Conservation (phyloP, 805 yeast genomes). For the Candida insectalens region DNA sequence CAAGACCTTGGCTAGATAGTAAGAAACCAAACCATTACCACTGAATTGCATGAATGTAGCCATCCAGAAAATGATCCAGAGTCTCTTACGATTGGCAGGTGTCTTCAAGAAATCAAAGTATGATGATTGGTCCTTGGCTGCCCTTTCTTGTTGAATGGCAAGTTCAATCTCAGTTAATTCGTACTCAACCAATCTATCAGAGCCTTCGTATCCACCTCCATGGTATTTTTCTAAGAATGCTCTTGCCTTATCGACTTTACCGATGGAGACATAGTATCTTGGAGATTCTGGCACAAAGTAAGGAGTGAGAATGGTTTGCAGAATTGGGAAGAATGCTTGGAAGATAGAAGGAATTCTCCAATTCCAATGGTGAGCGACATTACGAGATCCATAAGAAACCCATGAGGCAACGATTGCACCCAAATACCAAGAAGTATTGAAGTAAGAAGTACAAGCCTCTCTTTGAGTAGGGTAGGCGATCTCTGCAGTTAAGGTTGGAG, state of each 20-base stretch:
- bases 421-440: slow-evolving; percentile 32
- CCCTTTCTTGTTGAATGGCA: slow-evolving; percentile 1
- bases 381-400: slow-evolving; percentile 26
- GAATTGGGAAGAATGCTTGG: slow-evolving; percentile 35
- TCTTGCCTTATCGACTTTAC: slow-evolving; percentile 28
- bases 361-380: slow-evolving; percentile 28
- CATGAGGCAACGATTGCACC: slow-evolving; percentile 37
- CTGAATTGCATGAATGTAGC: slow-evolving; percentile 28
- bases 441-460: slow-evolving; percentile 28
- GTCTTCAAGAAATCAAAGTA: slow-evolving; percentile 16
- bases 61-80: slow-evolving; percentile 18
- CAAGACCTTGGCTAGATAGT: slow-evolving; percentile 29
- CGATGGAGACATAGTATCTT: slow-evolving; percentile 25
- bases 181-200: neutral
- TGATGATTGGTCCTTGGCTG: neutral
- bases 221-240: slow-evolving; percentile 44
- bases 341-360: slow-evolving; percentile 47
- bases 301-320: slow-evolving; percentile 25
- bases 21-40: slow-evolving; percentile 36
- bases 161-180: slow-evolving; percentile 2
- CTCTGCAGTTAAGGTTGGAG: slow-evolving; percentile 22
- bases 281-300: slow-evolving; percentile 33
- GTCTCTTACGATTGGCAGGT: slow-evolving; percentile 27
- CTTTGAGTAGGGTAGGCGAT: slow-evolving; percentile 18
- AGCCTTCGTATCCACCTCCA: slow-evolving; percentile 27